Evolutionary conservation across 257 asterid species (phyloP).

Genomic region (Leonotis leonurus): DNA sequence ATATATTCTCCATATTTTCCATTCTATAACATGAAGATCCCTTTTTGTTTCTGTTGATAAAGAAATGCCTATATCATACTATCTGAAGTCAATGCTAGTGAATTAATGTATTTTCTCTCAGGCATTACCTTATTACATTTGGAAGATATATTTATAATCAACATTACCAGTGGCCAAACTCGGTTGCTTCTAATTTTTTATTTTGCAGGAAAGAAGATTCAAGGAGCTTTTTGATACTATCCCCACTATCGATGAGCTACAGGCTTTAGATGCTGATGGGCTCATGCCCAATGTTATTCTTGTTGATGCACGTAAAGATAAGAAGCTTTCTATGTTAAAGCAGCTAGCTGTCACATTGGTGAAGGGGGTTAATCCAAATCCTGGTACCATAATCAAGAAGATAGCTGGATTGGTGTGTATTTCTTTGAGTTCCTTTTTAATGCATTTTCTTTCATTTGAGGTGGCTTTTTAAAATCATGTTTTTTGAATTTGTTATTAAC

Average conservation of each 20-base stretch:
- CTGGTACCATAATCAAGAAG: conserved; percentile 67
- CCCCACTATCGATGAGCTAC: conserved; percentile 80
- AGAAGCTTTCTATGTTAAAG: conserved; percentile 88
- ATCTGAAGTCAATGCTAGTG: not conserved
- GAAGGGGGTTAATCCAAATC: conserved; percentile 70
- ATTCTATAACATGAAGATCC: not conserved
- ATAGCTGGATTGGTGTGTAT: conserved; percentile 82
- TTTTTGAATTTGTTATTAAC: not conserved
- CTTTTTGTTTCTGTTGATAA: not conserved
- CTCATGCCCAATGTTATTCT: conserved; percentile 69
- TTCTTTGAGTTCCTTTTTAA: not conserved
- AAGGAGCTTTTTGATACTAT: conserved; percentile 76
- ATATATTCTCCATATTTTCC: not conserved
- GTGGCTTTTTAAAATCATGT: not conserved
- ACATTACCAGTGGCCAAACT: not conserved
- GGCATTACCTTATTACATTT: not conserved
- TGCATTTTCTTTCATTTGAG: not conserved
- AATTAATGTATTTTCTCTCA: not conserved
- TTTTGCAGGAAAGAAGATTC: conserved; percentile 84
- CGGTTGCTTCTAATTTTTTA: conserved; percentile 15
- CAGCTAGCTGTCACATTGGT: conserved; percentile 72
- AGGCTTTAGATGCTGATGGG: conserved; percentile 69
- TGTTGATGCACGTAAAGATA: conserved; percentile 78
- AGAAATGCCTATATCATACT: not conserved
- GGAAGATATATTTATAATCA: not conserved